phyloP scores from a whole-genome alignment of 768 basidiomycete genomes.

The Leccinum fibrillosum region DNA sequence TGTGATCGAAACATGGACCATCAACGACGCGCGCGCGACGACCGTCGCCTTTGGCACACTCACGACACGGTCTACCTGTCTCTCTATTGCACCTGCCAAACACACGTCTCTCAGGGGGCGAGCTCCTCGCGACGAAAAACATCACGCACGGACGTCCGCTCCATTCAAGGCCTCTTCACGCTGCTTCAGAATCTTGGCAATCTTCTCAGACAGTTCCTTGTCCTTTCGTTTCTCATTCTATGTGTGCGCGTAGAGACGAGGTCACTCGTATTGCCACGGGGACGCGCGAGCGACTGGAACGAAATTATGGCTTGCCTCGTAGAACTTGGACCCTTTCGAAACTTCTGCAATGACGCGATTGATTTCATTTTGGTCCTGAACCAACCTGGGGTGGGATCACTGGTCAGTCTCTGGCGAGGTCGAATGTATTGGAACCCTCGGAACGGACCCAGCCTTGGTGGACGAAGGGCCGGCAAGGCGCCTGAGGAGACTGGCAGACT shows the following conservation, averaged over 20 bases:
- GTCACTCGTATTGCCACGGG: conserved; percentile 1
- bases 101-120: background rate
- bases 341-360: conserved; percentile 88
- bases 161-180: conserved; percentile 56
- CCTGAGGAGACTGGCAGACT: conserved; percentile 66
- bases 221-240: conserved; percentile 92
- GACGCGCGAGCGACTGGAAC: background rate
- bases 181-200: conserved; percentile 63
- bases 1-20: background rate
- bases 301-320: conserved; percentile 51
- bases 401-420: conserved; percentile 10
- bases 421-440: background rate
- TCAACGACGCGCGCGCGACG: background rate
- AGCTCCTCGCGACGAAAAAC: background rate
- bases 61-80: conserved; percentile 67
- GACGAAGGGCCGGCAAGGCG: conserved; percentile 87
- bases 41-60: conserved; percentile 22
- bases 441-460: conserved; percentile 79
- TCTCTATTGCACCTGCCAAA: conserved; percentile 56
- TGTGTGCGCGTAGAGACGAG: background rate
- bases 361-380: conserved; percentile 78
- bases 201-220: conserved; percentile 75
- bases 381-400: conserved; percentile 44
- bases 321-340: conserved; percentile 92
- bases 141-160: conserved; percentile 52